Conservation (phyloP, 2,329 filamentous ascomycete genomes). For the Aspergillus novofumigatus region DNA sequence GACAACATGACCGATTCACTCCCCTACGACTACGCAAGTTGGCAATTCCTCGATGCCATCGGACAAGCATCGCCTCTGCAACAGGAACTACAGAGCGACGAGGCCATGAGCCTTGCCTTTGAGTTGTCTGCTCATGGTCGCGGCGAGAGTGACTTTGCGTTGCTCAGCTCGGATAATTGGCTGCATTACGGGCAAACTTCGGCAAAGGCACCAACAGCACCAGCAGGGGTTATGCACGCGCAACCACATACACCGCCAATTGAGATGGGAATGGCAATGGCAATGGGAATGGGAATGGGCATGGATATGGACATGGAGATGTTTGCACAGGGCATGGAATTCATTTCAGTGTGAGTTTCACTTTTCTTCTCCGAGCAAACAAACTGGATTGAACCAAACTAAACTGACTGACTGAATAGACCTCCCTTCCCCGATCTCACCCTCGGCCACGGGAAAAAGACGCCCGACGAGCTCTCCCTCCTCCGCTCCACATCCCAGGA, state of each 20-base stretch:
- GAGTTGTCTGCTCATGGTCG: not conserved
- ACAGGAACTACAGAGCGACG: too few species aligned
- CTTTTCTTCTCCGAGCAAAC: too few species aligned
- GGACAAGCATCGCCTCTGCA: constrained; percentile 2
- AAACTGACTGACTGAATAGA: not conserved
- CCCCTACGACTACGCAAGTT: constrained; percentile 6
- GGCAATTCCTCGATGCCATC: constrained; percentile 9
- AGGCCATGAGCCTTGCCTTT: not conserved
- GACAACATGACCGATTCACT: constrained; percentile 7
- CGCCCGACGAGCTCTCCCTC: constrained; percentile 2
- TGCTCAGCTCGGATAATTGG: not conserved
- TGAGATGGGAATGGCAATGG: not conserved
- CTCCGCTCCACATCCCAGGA: constrained; percentile 17
- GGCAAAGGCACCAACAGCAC: not conserved
- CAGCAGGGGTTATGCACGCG: not conserved
- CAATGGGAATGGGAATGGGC: not conserved
- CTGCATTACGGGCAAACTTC: not conserved
- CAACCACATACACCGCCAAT: not conserved
- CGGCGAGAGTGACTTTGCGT: not conserved
- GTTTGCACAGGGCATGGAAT: not conserved
- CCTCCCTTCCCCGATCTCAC: constrained; percentile 3
- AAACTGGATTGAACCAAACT: too few species aligned
- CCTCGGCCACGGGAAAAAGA: not conserved
- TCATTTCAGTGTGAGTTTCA: not conserved
- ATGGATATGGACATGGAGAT: not conserved